These are phyloP conservation scores for Metschnikowia noctiluminum DNA, from an alignment of 805 yeast species.

Conservation along the genomic window DNA sequence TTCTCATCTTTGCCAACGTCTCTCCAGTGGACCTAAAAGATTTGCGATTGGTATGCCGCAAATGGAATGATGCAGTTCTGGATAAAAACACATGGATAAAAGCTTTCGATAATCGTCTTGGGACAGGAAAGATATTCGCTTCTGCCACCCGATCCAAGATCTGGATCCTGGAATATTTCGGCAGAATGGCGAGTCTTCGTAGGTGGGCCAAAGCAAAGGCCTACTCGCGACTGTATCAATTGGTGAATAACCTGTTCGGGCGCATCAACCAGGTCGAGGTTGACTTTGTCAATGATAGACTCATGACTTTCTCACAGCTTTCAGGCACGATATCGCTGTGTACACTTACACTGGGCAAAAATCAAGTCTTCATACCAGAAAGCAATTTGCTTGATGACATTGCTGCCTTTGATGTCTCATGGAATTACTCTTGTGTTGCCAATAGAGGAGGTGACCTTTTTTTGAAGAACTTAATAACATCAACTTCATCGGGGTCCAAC, in stretches of 20 bases:
- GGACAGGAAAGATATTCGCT: slow-evolving; percentile 37
- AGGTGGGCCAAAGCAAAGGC: slow-evolving; percentile 40
- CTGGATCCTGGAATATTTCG: slow-evolving; percentile 49
- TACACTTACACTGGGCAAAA: slow-evolving; percentile 32
- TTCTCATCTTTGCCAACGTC: slow-evolving; percentile 42
- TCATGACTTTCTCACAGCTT: slow-evolving; percentile 27
- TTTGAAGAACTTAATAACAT: slow-evolving; percentile 32
- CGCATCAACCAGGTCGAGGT: slow-evolving; percentile 20
- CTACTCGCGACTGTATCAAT: slow-evolving; percentile 25
- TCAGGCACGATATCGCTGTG: slow-evolving; percentile 31
- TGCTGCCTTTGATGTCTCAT: slow-evolving; percentile 24
- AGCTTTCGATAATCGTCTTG: slow-evolving; percentile 41
- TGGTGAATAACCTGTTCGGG: slow-evolving; percentile 29
- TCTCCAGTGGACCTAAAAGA: slow-evolving; percentile 43
- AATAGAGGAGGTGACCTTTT: slow-evolving; percentile 27
- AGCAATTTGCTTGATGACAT: slow-evolving; percentile 17
- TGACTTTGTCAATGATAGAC: slow-evolving; percentile 24
- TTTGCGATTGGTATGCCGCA: slow-evolving; percentile 44
- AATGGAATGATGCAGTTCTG: slow-evolving; percentile 44
- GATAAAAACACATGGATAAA: slow-evolving; percentile 48
- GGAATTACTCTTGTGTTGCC: slow-evolving; percentile 33
- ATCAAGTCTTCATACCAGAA: slow-evolving; percentile 39
- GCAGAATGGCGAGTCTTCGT: slow-evolving; percentile 31
- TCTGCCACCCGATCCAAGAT: slow-evolving; percentile 39
- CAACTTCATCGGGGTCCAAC: slow-evolving; percentile 28